Conservation (phyloP, 495 filamentous ascomycete species). For the Tuber umbilicatum region DNA sequence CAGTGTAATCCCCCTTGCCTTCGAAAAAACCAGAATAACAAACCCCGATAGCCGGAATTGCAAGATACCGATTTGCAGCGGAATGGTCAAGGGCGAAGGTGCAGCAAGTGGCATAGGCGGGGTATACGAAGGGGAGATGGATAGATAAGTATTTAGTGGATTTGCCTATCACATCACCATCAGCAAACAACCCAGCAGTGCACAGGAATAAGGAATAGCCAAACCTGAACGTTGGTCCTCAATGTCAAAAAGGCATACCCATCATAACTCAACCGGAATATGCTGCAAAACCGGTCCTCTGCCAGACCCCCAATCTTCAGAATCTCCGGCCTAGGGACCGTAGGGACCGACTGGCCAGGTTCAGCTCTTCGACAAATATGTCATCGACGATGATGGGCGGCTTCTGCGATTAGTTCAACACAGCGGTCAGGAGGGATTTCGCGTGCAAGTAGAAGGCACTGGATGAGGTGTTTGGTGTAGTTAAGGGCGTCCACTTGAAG, state of each 20-base stretch:
- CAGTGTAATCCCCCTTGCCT: constrained; percentile 89
- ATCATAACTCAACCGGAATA: constrained; percentile 97
- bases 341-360: constrained; percentile 81
- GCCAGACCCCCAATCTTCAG: constrained; percentile 94
- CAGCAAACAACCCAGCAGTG: constrained; percentile 7
- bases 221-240: constrained; percentile 83
- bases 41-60: constrained; percentile 96
- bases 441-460: constrained; percentile 74
- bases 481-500: constrained; percentile 99
- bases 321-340: constrained; percentile 89
- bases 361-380: constrained; percentile 94
- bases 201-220: constrained; percentile 25
- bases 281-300: constrained; percentile 92
- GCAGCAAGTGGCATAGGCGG: constrained; percentile 88
- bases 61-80: constrained; percentile 88
- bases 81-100: constrained; percentile 87
- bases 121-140: constrained; percentile 80
- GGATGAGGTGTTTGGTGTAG: constrained; percentile 65
- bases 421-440: constrained; percentile 86
- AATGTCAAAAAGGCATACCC: constrained; percentile 92
- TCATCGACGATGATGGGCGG: constrained; percentile 99
- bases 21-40: constrained; percentile 93
- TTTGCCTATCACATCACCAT: constrained; percentile 57
- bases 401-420: constrained; percentile 95
- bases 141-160: constrained; percentile 89